Evolutionary conservation across 169 alveolate genomes (phyloP).

Genomic region (Plasmodium ovale): DNA sequence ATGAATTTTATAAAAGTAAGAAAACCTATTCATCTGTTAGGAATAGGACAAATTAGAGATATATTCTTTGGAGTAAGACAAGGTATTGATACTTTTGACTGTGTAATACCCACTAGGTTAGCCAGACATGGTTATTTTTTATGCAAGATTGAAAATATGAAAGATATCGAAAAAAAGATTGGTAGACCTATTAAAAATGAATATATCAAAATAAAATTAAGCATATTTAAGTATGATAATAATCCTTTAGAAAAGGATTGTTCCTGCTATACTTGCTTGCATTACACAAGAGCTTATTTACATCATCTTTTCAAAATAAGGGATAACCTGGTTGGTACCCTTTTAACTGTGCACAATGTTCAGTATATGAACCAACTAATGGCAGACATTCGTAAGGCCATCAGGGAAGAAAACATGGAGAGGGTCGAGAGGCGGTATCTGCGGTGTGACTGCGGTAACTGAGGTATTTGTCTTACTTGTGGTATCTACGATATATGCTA

Average conservation of each 20-base stretch:
- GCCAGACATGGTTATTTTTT: conserved; percentile 92
- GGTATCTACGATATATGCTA: too few relatives aligned
- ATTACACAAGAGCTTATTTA: conserved; percentile 86
- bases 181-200: conserved; percentile 14
- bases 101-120: conserved; percentile 99
- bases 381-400: conserved; percentile 49
- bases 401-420: conserved; percentile 4
- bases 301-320: conserved; percentile 74
- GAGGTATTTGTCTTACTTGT: too few relatives aligned
- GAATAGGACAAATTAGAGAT: conserved; percentile 98
- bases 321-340: conserved; percentile 91
- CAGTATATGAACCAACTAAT: conserved; percentile 90
- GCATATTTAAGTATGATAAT: conserved; percentile 74
- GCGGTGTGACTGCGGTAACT: too few relatives aligned
- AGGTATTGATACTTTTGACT: conserved; percentile 99
- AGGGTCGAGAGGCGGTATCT: conserved; percentile 19
- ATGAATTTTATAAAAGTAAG: conserved; percentile 76
- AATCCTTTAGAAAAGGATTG: conserved; percentile 94
- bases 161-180: conserved; percentile 18
- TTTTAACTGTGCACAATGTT: conserved; percentile 94
- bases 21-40: conserved; percentile 97
- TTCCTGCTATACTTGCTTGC: conserved; percentile 93
- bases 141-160: conserved; percentile 92
- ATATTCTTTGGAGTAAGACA: conserved; percentile 95
- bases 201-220: conserved; percentile 37